Conservation (phyloP, 768 basidiomycete species). For the Lactarius indigo region DNA sequence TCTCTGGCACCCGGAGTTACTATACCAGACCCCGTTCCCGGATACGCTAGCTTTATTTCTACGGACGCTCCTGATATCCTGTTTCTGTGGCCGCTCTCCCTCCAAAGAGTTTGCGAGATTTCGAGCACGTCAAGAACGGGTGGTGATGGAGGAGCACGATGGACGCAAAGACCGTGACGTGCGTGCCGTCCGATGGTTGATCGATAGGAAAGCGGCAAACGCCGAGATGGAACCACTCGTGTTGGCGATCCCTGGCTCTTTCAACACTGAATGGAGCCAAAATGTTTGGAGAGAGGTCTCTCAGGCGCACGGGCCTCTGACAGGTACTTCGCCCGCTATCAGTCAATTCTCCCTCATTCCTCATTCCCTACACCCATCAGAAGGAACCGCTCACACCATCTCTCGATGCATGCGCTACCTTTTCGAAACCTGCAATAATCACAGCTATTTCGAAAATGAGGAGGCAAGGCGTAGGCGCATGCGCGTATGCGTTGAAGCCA, state of each 20-base stretch:
- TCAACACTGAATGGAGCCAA: neutral
- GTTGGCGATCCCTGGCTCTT: neutral
- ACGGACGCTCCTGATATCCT: neutral
- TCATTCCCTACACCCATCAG: neutral
- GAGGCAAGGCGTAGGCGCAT: neutral
- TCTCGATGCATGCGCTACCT: neutral
- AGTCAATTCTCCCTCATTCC: neutral
- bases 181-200: neutral
- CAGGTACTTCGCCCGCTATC: too few relatives aligned
- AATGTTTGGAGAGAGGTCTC: neutral
- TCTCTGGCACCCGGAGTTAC: neutral
- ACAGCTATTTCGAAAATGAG: neutral
- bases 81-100: too few relatives aligned
- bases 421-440: neutral
- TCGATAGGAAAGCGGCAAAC: neutral
- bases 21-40: neutral
- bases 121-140: neutral
- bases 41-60: slow-evolving; percentile 37
- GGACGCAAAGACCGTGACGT: neutral
- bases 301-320: too few relatives aligned
- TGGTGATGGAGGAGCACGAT: neutral
- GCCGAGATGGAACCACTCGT: neutral
- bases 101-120: neutral
- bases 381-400: neutral
- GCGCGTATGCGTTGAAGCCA: neutral